Conservation (phyloP, 2,329 filamentous ascomycete genomes). For the Aureobasidium sp. region DNA sequence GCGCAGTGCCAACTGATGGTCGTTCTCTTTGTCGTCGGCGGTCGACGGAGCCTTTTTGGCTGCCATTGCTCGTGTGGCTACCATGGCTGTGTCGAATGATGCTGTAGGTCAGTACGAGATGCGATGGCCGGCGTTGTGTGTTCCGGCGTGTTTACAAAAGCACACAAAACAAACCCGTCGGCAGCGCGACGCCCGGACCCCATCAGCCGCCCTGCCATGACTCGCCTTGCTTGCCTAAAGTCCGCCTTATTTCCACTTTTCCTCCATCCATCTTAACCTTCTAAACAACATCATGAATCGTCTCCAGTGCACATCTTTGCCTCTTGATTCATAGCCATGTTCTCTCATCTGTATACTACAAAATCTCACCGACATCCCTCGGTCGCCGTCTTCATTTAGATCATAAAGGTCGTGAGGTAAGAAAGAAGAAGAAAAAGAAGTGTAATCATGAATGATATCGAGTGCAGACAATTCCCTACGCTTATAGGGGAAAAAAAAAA, state of each 20-base stretch:
- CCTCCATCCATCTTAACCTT: no score
- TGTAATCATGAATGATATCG: no score
- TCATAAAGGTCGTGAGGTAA: no score
- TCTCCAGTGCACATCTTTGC: no score
- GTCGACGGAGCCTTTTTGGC: conserved; percentile 24
- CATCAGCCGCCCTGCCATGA: not conserved
- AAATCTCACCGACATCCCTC: no score
- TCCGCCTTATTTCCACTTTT: conserved; percentile 1
- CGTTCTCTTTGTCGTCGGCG: conserved; percentile 19
- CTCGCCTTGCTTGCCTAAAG: not conserved
- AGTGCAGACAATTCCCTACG: no score
- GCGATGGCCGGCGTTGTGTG: not conserved
- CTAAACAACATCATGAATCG: no score
- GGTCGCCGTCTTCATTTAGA: no score
- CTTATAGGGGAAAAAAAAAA: no score
- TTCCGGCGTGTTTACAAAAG: conserved; percentile 5
- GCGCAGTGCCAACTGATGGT: conserved; percentile 21
- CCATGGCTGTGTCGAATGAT: conserved; percentile 24
- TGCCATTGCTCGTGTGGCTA: conserved; percentile 31
- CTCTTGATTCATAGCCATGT: no score
- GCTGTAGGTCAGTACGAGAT: conserved; percentile 2
- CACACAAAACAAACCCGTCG: conserved; percentile 10
- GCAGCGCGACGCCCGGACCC: not conserved
- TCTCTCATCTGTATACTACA: no score
- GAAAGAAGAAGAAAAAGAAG: no score